Percentiles rank a stretch among this genome's conserved stretches.
Evolutionary conservation across 2,329 filamentous ascomycete species (phyloP).

Genomic region (Hypoxylon sp.): DNA sequence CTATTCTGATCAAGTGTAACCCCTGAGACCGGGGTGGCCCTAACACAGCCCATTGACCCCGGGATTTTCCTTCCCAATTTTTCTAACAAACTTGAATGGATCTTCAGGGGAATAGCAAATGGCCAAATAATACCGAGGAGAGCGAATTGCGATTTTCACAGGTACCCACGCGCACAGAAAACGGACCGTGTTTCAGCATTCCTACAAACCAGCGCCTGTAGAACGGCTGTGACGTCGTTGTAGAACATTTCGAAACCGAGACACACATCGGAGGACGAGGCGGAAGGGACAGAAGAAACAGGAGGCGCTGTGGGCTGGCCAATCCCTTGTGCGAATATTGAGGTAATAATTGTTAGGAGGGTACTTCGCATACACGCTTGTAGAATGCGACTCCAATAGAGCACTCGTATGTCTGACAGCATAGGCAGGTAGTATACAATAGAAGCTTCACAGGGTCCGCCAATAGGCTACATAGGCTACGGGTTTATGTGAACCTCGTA

Average conservation of each 20-base stretch:
- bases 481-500: conserved; percentile 29
- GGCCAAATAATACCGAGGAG: conserved; percentile 14
- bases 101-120: conserved; percentile 43
- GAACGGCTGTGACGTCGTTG: conserved; percentile 40
- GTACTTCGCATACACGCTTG: conserved; percentile 12
- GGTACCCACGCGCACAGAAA: conserved; percentile 42
- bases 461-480: conserved; percentile 32
- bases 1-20: conserved; percentile 21
- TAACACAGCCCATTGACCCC: conserved; percentile 22
- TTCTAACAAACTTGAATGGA: conserved; percentile 28
- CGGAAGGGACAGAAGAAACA: conserved; percentile 21
- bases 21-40: conserved; percentile 32
- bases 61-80: conserved; percentile 31
- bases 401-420: conserved; percentile 22
- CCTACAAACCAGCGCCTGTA: conserved; percentile 18
- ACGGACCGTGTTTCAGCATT: conserved; percentile 41
- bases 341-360: conserved; percentile 22
- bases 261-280: conserved; percentile 7
- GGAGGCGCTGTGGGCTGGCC: conserved; percentile 1
- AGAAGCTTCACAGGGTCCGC: conserved; percentile 1
- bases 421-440: conserved; percentile 24
- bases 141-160: conserved; percentile 45
- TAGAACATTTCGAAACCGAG: conserved; percentile 42
- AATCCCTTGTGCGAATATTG: conserved; percentile 16
- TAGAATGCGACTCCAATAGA: conserved; percentile 10